Conservation (phyloP, 257 asterid species). For the Datura wrightii region DNA sequence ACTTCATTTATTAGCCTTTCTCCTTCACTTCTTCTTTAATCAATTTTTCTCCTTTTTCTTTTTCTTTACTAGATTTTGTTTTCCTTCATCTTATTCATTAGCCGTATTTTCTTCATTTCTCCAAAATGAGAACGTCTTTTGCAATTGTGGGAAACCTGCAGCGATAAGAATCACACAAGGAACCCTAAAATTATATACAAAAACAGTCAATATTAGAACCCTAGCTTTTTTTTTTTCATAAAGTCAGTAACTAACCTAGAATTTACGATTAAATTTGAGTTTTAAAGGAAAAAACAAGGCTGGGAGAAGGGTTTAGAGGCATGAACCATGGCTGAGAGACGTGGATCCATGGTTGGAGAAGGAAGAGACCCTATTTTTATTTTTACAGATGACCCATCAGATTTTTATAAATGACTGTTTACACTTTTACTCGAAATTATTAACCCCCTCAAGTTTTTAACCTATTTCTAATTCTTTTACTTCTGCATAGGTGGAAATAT, state of each 20-base stretch:
- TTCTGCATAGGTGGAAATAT: neutral
- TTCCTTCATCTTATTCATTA: too few relatives aligned
- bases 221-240: neutral
- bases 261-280: neutral
- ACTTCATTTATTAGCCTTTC: too few relatives aligned
- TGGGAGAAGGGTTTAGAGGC: neutral
- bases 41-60: too few relatives aligned
- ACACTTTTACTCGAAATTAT: too few relatives aligned
- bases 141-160: too few relatives aligned
- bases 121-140: too few relatives aligned
- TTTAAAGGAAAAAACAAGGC: neutral
- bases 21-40: too few relatives aligned
- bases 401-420: too few relatives aligned
- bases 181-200: neutral
- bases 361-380: neutral
- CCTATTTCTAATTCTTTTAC: neutral
- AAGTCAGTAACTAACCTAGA: slow-evolving; percentile 6
- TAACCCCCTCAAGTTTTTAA: neutral
- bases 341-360: neutral
- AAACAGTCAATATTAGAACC: neutral
- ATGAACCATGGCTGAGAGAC: neutral
- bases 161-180: neutral
- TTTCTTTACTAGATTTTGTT: too few relatives aligned
- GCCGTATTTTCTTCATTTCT: too few relatives aligned
- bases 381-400: neutral